Evolutionary conservation across 352 stramenopile genomes (phyloP), one percentile per base, ranked within the genome.

Genomic region (Phytophthora ohioensis): DNA sequence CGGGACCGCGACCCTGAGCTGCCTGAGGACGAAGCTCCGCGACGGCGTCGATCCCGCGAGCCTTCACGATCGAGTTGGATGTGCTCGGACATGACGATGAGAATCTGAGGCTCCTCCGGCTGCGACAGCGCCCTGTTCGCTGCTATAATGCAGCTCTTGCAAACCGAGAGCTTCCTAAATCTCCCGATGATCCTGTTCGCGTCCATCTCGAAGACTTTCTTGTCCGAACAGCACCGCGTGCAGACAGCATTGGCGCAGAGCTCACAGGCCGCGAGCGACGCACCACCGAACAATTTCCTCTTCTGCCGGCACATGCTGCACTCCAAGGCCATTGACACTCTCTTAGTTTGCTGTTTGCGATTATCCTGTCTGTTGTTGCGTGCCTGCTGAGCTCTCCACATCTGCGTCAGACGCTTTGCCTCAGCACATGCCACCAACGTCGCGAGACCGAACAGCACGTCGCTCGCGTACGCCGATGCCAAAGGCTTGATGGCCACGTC

Each of bases 331-430:
- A 38, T 65, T 2, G 49, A 59, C 13, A 45, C 52, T 4, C 66
- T 39, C 9, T 36, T 63, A 35, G 39, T 30, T 51, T 73, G 62
- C 21, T 69, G 57, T 31, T 73, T 55, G 11, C 68, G 60, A 5
- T 65, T 53, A 36, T 70, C 61, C 17, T 72, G 69, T 30, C 31
- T 68, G 30, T 5, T 5, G 21, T 64, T 70, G 12, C 52, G 63
- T 27, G 21, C 9, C n/a, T 68, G 47, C 15, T 68, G 65, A 9
- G 31, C 51, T 34, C 54, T 64, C 57, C 76, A 59, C 79, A 84
- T 85, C 5, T 75, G 64, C 12, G 81, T 87, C 8, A 90, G 62
- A 0, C 72, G 75, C 66, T 85, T 87, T 15, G 74, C 67, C 38
- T 90, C 81, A 7, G 77, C 77, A 46, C 81, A 80, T 4, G 83